Percentiles rank a stretch among this genome's conserved stretches.
Evolutionary conservation across 2,329 filamentous ascomycete genomes (phyloP).

Genomic region (Daldinia sp.): DNA sequence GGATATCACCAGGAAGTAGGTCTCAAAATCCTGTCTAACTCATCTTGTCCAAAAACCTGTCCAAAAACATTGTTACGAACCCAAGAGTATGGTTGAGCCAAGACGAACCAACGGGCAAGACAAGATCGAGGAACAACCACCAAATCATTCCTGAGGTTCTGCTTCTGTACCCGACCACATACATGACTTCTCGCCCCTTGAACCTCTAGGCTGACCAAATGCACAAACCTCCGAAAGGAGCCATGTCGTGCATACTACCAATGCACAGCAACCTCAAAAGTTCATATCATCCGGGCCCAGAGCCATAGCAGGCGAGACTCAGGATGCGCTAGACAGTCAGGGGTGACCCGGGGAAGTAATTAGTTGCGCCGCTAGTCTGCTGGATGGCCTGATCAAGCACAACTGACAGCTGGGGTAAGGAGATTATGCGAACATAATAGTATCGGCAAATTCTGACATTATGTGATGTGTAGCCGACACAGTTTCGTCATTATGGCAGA

Average conservation of each 20-base stretch:
- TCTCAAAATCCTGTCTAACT: too few species aligned
- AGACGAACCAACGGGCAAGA: background rate
- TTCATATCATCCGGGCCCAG: background rate
- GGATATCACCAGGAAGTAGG: too few species aligned
- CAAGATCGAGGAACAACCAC: background rate
- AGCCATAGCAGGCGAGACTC: background rate
- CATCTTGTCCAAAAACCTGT: background rate
- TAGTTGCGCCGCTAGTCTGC: slow-evolving; percentile 18
- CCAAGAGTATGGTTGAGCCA: background rate
- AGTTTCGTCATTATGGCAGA: background rate
- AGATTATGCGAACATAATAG: slow-evolving; percentile 6
- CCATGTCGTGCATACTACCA: slow-evolving; percentile 7
- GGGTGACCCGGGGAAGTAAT: slow-evolving; percentile 15
- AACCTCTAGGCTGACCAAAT: background rate
- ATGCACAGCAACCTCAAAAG: background rate
- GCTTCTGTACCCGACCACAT: background rate
- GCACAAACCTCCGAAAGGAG: background rate
- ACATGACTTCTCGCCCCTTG: background rate
- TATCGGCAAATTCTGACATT: background rate
- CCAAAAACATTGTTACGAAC: background rate
- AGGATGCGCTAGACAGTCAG: slow-evolving; percentile 13
- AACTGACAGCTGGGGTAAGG: slow-evolving; percentile 13
- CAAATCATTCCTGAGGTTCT: background rate
- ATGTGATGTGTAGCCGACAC: background rate
- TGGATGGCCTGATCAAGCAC: background rate